Evolutionary conservation across 192 early-diverging fungal genomes (phyloP), one percentile per base, ranked within the genome.

Genomic region (Podila clonocystis): DNA sequence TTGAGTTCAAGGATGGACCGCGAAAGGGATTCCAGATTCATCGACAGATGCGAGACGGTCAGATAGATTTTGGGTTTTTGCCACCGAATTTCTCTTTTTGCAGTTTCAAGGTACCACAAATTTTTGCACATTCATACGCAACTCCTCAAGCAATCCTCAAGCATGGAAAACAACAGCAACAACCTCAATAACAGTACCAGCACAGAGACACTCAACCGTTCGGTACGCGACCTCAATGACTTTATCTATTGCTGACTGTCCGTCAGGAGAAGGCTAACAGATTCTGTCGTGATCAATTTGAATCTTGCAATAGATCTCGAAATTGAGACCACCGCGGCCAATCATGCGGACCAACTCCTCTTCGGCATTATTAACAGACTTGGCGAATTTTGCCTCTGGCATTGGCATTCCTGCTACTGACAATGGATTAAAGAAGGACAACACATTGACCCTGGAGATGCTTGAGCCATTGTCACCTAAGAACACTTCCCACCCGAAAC

Each of bases 371-470:
- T 26, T 55, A 22, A 55, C 52, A 55, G 52, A 55, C 52, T 22
- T 55, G 52, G 52, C 52, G 6, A 55, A 55, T 26, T 55, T 24
- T 22, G 52, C 52, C 22, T n/a, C 52, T 6, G 17, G 52, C 5
- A 9, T 55, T 55, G n/a, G 9, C 20, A 7, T 22, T 8, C 9
- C 52, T 26, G 0, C n/a, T 9, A 7, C 24, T 26, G 52, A 55
- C 52, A 55, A 55, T 24, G n/a, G 24, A 3, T 22, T 22, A 55
- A 24, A 24, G 20, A 55, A 55, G 12, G n/a, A 55, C 17, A 55
- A n/a, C 52, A 55, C 52, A 24, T 55, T 55, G 52, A 55, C 52
- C n/a, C 52, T 55, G 6, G 52, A 55, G 17, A 55, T 55, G 52
- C 52, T 55, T 11, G 52, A 55, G 52, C 52, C 52, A 22, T 55